These are phyloP conservation scores for Leishmania major DNA, from an alignment of 208 protist species.

Conservation along the genomic window DNA sequence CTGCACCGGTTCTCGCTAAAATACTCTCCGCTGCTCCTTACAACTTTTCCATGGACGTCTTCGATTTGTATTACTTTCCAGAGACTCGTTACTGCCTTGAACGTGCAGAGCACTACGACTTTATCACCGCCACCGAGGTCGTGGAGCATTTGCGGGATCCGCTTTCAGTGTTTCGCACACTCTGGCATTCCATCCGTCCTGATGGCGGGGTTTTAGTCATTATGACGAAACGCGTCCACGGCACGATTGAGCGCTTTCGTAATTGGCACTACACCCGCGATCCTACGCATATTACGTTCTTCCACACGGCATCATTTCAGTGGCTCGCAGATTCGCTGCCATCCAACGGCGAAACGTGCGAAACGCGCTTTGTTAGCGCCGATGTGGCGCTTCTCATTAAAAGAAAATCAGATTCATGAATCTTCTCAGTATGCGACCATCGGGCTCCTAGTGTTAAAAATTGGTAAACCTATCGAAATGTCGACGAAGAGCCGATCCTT, in stretches of 20 bases:
- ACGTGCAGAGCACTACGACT: slow-evolving; percentile 34
- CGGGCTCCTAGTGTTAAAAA: not conserved
- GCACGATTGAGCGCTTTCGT: slow-evolving; percentile 40
- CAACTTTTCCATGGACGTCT: slow-evolving; percentile 32
- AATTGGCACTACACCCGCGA: slow-evolving; percentile 72
- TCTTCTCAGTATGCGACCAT: not conserved
- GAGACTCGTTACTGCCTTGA: slow-evolving; percentile 6
- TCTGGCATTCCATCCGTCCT: slow-evolving; percentile 33
- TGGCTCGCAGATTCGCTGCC: slow-evolving; percentile 33
- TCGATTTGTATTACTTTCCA: slow-evolving; percentile 56
- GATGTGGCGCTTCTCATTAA: slow-evolving; percentile 44
- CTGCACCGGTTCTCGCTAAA: slow-evolving; percentile 32
- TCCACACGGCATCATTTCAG: slow-evolving; percentile 33
- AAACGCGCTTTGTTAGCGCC: slow-evolving; percentile 9
- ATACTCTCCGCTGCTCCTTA: slow-evolving; percentile 26
- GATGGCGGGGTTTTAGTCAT: slow-evolving; percentile 42
- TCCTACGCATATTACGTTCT: slow-evolving; percentile 59
- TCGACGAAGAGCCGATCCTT: not conserved
- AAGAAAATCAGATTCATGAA: not conserved
- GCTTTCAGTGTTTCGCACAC: slow-evolving; percentile 6
- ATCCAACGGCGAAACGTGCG: slow-evolving; percentile 1
- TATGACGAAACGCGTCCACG: slow-evolving; percentile 57
- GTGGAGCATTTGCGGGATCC: slow-evolving; percentile 57
- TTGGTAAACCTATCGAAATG: not conserved
- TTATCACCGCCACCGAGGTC: slow-evolving; percentile 57